These are phyloP conservation scores for Actinomortierella ambigua DNA, from an alignment of 371 early-diverging fungal species.

Conservation along the genomic window DNA sequence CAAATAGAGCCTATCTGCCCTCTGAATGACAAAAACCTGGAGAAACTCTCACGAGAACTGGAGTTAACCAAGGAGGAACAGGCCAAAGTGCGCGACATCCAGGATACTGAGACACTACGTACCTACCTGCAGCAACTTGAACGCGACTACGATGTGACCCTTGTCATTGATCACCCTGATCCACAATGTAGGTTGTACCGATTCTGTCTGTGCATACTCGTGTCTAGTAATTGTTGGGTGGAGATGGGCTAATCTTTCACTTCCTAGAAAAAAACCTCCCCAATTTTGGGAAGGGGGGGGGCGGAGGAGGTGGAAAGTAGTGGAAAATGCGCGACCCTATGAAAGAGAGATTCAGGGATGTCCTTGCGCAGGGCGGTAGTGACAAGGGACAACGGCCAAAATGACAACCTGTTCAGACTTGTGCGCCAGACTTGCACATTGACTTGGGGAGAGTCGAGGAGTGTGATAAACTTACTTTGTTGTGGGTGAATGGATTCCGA, in stretches of 20 bases:
- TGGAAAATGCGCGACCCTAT: no score
- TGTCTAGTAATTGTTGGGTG: neutral
- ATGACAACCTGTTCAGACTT: neutral
- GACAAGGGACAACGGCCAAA: no score
- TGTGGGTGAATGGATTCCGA: no score
- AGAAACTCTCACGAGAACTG: slow-evolving; percentile 33
- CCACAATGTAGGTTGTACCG: slow-evolving; percentile 15
- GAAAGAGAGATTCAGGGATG: no score
- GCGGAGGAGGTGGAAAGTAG: no score
- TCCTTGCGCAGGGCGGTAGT: no score
- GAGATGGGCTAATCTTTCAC: no score
- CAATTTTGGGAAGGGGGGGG: no score
- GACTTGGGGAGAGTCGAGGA: neutral
- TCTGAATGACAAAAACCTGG: slow-evolving; percentile 22
- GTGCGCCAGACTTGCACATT: neutral
- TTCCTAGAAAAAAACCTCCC: no score
- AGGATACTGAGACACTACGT: slow-evolving; percentile 58
- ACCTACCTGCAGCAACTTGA: slow-evolving; percentile 57
- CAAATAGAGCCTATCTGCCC: slow-evolving; percentile 34
- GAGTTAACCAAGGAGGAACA: slow-evolving; percentile 52
- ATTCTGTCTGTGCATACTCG: neutral
- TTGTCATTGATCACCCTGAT: slow-evolving; percentile 44
- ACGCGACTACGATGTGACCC: slow-evolving; percentile 61
- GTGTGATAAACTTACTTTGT: neutral
- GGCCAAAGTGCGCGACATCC: slow-evolving; percentile 56